Percentiles rank a stretch among this genome's conserved stretches.
phyloP scores from a whole-genome alignment of 305 asterid genomes.

The Fraxinus greggii region DNA sequence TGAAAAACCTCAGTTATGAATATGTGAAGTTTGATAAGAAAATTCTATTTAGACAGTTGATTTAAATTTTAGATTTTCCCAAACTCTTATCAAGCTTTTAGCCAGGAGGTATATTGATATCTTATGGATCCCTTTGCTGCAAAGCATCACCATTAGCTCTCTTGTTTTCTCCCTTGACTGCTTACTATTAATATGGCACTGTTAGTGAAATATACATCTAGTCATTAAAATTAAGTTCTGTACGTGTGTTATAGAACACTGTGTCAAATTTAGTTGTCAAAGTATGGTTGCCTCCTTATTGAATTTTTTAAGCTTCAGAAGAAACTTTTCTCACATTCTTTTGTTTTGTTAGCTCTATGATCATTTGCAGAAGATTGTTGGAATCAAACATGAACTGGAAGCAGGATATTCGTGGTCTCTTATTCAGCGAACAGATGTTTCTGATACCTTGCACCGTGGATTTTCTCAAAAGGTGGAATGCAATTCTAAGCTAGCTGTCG shows the following conservation, averaged over 20 bases:
- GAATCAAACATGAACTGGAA: conserved; percentile 68
- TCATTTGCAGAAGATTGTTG: conserved; percentile 78
- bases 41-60: conserved; percentile 5
- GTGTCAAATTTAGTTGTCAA: neutral
- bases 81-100: conserved; percentile 11
- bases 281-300: neutral
- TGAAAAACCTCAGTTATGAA: neutral
- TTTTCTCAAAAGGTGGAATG: conserved; percentile 61
- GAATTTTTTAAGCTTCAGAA: neutral
- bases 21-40: neutral
- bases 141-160: neutral
- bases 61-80: conserved; percentile 10
- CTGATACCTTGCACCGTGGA: conserved; percentile 45
- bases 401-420: conserved; percentile 68
- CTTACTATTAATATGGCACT: neutral
- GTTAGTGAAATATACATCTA: neutral
- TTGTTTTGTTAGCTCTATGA: conserved; percentile 63
- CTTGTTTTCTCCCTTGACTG: neutral
- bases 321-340: conserved; percentile 10
- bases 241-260: neutral
- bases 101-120: neutral
- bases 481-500: conserved; percentile 77
- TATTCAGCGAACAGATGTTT: conserved; percentile 58
- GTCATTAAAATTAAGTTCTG: neutral
- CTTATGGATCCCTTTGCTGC: neutral